Evolutionary conservation across 345 rosid species (phyloP), one percentile per base, ranked within the genome.

Genomic region (Salix purpurea): DNA sequence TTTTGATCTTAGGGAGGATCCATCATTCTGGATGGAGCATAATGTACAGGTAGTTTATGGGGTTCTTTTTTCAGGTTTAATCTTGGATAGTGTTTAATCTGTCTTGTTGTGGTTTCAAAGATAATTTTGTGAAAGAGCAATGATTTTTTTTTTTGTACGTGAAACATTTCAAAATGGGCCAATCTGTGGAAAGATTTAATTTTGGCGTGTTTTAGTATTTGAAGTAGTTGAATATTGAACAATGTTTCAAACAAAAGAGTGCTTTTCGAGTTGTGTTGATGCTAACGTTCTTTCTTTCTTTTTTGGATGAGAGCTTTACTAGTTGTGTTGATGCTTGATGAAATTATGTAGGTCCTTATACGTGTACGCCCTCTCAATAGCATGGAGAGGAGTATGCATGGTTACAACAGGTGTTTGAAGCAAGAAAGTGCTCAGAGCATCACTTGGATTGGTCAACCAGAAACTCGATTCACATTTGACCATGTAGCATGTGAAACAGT

Each of bases 11-110:
- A 91, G 86, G 71, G 99, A 93, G 72, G 92, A 94, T 83, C 94
- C 97, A 36, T 92, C 97, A 3, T 94, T 94, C 84, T 94, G 98
- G 98, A 90, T 94, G 97, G 98, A 94, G 76, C 97, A 94, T 78
- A 94, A 88, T 81, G 96, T 94, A 81, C 99, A 94, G 97, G 99
- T 92, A 82, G 2, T 61, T 61, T 64, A 18, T 9, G 18, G 40
- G 70, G 12, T 24, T n/a, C n/a, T 36, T 13, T 34, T 68, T 68
- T 40, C 19, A 15, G 3, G 37, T 58, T 18, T 67, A 5, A 65
- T 77, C 18, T 65, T 7, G 4, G 12, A 13, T 11, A 2, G 19
- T 72, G 42, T 37, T 56, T 72, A 2, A 4, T 36, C 15, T 30
- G 42, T 30, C 58, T 9, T 46, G 16, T 37, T 24, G 50, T 50